Evolutionary conservation across 2,329 filamentous ascomycete genomes (phyloP), one percentile per base, ranked within the genome.

Genomic region (Whalleya microplaca): DNA sequence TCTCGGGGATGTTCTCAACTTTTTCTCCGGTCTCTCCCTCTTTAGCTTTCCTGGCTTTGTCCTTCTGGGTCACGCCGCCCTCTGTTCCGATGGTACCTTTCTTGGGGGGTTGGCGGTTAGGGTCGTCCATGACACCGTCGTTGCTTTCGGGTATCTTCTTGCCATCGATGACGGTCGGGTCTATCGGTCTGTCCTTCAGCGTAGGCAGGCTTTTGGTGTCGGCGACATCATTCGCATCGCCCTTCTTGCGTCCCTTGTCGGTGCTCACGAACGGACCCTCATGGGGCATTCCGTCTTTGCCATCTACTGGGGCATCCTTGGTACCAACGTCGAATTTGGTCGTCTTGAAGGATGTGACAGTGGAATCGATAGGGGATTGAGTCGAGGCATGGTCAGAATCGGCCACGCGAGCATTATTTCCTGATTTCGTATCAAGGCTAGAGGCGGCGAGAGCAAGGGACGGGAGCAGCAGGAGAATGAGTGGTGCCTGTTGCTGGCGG

Each of bases 121-220:
- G 90, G 73, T 97, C 93, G 69, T 96, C 90, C 94, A 97, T 97
- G 56, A 97, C 92, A 41, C 93, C 92, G 71, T 96, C 86, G 64
- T 88, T 87, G 58, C 77, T 78, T 62, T 85, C 78, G 23, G 85
- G 84, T 20, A 88, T 85, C 72, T 81, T 84, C 68, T 82, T 81
- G 64, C 84, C 85, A 51, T 86, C 82, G 44, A 85, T 72, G 9
- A 83, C 71, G 21, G 80, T 82, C 46, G 78, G 77, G 56, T 85
- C 82, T 37, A 71, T 66, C 1, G 80, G 78, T n/a, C 79, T 76
- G 55, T 81, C 80, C 65, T 82, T 80, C 21, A 82, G 70, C 6
- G 73, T 64, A 1, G 81, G 76, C 16, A 79, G 68, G 21, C 76
- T 71, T 46, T 75, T 67, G 12, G 73, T 68, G 44, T 72, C 69